Conservation (phyloP, 768 basidiomycete species). For the Amanita pallidorosea region DNA sequence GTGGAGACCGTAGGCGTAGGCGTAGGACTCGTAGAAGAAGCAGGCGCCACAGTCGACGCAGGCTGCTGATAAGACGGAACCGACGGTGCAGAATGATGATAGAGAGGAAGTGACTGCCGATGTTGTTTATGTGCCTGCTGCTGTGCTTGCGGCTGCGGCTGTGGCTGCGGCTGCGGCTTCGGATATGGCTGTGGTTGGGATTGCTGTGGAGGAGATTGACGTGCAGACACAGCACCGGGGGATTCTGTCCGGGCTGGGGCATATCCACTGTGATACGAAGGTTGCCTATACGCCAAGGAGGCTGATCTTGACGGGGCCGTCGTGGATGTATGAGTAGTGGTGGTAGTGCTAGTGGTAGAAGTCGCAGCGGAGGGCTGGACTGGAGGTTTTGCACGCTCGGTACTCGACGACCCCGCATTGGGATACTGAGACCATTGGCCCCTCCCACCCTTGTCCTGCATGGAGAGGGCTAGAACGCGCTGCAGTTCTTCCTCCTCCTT, state of each 20-base stretch:
- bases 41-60: conserved; percentile 5
- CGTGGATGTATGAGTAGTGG: conserved; percentile 7
- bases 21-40: conserved; percentile 11
- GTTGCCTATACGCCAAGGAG: conserved; percentile 15
- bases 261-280: conserved; percentile 42
- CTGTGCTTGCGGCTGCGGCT: conserved; percentile 13
- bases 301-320: conserved; percentile 11
- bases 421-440: conserved; percentile 38
- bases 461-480: conserved; percentile 86
- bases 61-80: conserved; percentile 4
- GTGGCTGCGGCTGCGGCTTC: conserved; percentile 14
- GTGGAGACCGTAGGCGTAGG: conserved; percentile 4
- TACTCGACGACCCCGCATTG: conserved; percentile 19
- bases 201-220: conserved; percentile 16
- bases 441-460: conserved; percentile 83
- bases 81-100: neutral
- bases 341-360: conserved; percentile 7
- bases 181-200: conserved; percentile 13
- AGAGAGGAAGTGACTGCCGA: conserved; percentile 9
- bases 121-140: neutral
- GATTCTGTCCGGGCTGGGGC: conserved; percentile 46
- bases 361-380: conserved; percentile 3
- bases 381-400: conserved; percentile 14
- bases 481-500: conserved; percentile 93
- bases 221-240: conserved; percentile 16